Evolutionary conservation across 305 asterid species (phyloP).

Genomic region (Euphrasia arctica): DNA sequence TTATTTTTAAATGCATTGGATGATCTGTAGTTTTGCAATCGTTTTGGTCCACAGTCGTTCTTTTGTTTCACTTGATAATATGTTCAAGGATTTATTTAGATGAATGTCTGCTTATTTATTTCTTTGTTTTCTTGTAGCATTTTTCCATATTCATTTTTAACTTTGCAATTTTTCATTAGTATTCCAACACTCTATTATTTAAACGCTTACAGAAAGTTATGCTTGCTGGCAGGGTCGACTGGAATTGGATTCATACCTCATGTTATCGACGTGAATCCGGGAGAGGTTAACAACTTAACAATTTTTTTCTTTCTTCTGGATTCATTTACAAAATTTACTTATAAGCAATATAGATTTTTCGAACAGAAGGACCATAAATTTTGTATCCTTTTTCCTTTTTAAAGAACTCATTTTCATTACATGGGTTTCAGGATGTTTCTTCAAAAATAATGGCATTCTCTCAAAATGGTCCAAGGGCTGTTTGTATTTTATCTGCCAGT

Average conservation of each 20-base stretch:
- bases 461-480: conserved; percentile 53
- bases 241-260: conserved; percentile 57
- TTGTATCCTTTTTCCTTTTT: background rate
- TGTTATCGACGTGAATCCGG: conserved; percentile 43
- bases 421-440: conserved; percentile 54
- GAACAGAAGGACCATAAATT: background rate
- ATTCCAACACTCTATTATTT: conserved; percentile 8
- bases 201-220: conserved; percentile 24
- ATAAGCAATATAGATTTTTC: background rate
- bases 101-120: conserved; percentile 5
- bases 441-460: conserved; percentile 62
- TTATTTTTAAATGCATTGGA: background rate
- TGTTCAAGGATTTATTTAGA: background rate
- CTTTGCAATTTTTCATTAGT: background rate
- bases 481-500: conserved; percentile 56
- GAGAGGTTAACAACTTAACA: conserved; percentile 46
- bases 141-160: conserved; percentile 6
- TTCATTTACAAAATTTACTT: conserved; percentile 7
- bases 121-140: conserved; percentile 3
- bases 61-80: background rate
- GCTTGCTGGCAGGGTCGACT: conserved; percentile 46
- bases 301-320: background rate
- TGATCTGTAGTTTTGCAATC: background rate
- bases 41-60: background rate
- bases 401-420: conserved; percentile 10